Evolutionary conservation across 2,329 filamentous ascomycete genomes (phyloP).

Genomic region (Mycosphaerella sp.): DNA sequence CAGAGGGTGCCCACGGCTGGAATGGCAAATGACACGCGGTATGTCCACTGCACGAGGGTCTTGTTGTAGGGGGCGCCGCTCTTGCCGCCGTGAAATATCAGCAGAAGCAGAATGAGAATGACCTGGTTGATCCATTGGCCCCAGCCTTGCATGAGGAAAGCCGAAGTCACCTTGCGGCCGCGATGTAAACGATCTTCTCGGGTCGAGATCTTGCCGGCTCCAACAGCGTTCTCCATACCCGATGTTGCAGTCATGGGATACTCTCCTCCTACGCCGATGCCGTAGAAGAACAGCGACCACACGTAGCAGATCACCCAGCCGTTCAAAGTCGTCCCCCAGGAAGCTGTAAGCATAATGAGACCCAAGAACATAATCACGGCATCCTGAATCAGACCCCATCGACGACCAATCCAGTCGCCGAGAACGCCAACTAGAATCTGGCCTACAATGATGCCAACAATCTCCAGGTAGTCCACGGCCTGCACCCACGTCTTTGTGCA

Average conservation of each 20-base stretch:
- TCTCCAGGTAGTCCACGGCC: slow-evolving; percentile 84
- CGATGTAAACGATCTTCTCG: slow-evolving; percentile 90
- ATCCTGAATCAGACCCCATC: slow-evolving; percentile 94
- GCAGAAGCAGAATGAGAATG: slow-evolving; percentile 74
- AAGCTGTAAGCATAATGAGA: slow-evolving; percentile 82
- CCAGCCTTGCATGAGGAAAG: slow-evolving; percentile 98
- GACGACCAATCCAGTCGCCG: slow-evolving; percentile 77
- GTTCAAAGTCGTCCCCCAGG: slow-evolving; percentile 79
- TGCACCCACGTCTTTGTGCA: slow-evolving; percentile 77
- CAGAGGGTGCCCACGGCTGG: slow-evolving; percentile 86
- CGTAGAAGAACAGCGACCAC: slow-evolving; percentile 90
- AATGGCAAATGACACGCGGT: slow-evolving; percentile 86
- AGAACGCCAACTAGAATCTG: slow-evolving; percentile 81
- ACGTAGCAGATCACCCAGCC: slow-evolving; percentile 98
- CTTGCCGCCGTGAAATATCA: slow-evolving; percentile 78
- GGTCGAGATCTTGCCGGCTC: slow-evolving; percentile 81
- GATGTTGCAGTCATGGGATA: slow-evolving; percentile 96
- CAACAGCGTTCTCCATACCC: slow-evolving; percentile 72
- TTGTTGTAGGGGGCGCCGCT: slow-evolving; percentile 71
- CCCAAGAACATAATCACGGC: slow-evolving; percentile 91
- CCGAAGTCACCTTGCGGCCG: slow-evolving; percentile 89
- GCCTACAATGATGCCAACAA: slow-evolving; percentile 89
- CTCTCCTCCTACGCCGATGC: slow-evolving; percentile 69
- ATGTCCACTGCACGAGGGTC: slow-evolving; percentile 79
- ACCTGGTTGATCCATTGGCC: slow-evolving; percentile 93